phyloP scores from a whole-genome alignment of 495 filamentous ascomycete species.

The Paragyromitra xinjiangensis region DNA sequence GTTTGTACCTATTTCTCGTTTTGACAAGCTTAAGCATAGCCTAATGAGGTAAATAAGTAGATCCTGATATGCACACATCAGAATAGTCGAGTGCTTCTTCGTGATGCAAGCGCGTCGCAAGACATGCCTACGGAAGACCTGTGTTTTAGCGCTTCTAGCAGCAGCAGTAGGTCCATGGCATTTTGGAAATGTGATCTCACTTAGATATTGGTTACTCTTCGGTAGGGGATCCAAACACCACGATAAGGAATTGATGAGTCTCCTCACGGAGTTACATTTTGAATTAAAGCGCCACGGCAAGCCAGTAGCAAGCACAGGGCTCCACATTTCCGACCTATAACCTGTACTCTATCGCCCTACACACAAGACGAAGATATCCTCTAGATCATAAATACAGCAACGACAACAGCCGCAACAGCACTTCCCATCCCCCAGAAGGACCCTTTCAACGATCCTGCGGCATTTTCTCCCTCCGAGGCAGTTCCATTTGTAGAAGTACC shows the following conservation, averaged over 20 bases:
- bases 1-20: no score
- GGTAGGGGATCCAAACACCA: no score
- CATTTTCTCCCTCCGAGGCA: neutral
- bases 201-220: neutral
- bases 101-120: neutral
- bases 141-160: no score
- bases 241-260: neutral
- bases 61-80: neutral
- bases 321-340: neutral
- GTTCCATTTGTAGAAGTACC: neutral
- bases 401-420: neutral
- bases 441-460: slow-evolving; percentile 2
- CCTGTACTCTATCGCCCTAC: neutral
- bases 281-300: neutral
- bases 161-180: neutral
- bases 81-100: neutral
- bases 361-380: neutral
- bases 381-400: neutral
- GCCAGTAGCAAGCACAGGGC: neutral
- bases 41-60: no score
- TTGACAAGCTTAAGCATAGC: no score
- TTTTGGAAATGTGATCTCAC: neutral
- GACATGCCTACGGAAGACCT: no score
- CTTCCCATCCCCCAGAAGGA: slow-evolving; percentile 16
- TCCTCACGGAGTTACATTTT: neutral